phyloP scores from a whole-genome alignment of 2,329 filamentous ascomycete species.

The Exophiala oligosperma region DNA sequence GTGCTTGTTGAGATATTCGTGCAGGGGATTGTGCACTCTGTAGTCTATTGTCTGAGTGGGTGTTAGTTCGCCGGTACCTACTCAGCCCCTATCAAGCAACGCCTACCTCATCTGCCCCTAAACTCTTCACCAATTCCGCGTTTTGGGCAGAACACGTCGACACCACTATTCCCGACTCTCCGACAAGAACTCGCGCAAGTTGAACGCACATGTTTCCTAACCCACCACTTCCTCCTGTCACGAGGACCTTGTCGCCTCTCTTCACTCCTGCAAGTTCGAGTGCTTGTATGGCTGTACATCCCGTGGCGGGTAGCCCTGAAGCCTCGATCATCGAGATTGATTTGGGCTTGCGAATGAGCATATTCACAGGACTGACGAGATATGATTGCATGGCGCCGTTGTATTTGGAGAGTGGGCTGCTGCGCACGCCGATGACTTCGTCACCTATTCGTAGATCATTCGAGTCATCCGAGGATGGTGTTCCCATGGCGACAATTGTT shows the following conservation, averaged over 20 bases:
- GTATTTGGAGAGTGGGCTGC: background rate
- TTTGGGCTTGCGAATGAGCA: conserved; percentile 2
- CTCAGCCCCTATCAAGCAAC: background rate
- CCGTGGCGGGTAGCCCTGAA: conserved; percentile 1
- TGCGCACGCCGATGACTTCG: conserved; percentile 8
- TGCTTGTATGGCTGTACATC: conserved; percentile 5
- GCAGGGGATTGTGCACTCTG: conserved; percentile 3
- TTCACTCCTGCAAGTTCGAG: background rate
- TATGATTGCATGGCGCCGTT: conserved; percentile 14
- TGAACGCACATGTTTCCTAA: conserved; percentile 9
- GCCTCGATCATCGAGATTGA: conserved; percentile 3
- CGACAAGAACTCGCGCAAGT: conserved; percentile 7
- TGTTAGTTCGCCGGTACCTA: too few species aligned
- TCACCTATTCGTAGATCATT: background rate
- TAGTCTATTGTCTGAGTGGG: conserved; percentile 10
- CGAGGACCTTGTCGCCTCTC: conserved; percentile 6
- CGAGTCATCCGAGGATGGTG: background rate
- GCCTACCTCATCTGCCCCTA: conserved; percentile 18
- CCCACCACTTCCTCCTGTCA: conserved; percentile 11
- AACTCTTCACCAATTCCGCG: background rate
- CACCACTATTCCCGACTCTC: conserved; percentile 6
- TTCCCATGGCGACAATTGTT: conserved; percentile 7
- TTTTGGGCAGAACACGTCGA: conserved; percentile 9
- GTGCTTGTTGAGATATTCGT: conserved; percentile 11
- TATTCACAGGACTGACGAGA: background rate